These are phyloP conservation scores for Firmiana major DNA, from an alignment of 345 rosid genomes.

Conservation along the genomic window DNA sequence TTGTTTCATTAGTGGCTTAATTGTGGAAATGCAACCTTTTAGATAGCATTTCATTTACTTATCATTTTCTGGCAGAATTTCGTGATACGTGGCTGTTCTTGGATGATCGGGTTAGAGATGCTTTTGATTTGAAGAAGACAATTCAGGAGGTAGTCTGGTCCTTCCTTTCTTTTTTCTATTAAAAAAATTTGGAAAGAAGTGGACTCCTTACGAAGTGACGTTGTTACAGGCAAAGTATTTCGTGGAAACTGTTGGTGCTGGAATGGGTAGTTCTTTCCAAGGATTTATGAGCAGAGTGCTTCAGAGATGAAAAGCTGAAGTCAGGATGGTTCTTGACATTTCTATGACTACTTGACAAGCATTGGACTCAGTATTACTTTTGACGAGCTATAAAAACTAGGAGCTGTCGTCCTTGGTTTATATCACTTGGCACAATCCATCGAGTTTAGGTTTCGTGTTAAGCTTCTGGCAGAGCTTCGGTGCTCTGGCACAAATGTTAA, in stretches of 20 bases:
- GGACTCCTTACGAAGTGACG: slow-evolving; percentile 6
- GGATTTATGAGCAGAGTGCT: slow-evolving; percentile 60
- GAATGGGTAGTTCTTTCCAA: slow-evolving; percentile 81
- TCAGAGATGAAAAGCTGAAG: slow-evolving; percentile 26
- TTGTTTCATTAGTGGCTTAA: neutral
- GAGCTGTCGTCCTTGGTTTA: neutral
- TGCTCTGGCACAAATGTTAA: neutral
- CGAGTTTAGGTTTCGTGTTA: neutral
- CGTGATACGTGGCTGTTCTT: slow-evolving; percentile 77
- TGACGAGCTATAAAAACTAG: neutral
- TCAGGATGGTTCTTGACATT: neutral
- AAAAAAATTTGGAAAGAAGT: neutral
- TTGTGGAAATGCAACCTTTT: slow-evolving; percentile 2
- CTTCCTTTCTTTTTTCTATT: neutral
- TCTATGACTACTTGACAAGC: neutral
- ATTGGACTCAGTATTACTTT: neutral
- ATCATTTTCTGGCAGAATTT: slow-evolving; percentile 42
- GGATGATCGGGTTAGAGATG: slow-evolving; percentile 80
- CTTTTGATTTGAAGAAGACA: slow-evolving; percentile 80
- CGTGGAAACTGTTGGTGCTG: slow-evolving; percentile 84
- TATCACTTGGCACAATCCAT: neutral
- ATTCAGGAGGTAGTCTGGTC: slow-evolving; percentile 67
- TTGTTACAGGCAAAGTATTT: slow-evolving; percentile 69
- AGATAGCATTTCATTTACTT: slow-evolving; percentile 7
- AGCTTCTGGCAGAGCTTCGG: too few relatives aligned